phyloP scores from a whole-genome alignment of 192 early-diverging fungal species.

The Entomortierella lignicola region DNA sequence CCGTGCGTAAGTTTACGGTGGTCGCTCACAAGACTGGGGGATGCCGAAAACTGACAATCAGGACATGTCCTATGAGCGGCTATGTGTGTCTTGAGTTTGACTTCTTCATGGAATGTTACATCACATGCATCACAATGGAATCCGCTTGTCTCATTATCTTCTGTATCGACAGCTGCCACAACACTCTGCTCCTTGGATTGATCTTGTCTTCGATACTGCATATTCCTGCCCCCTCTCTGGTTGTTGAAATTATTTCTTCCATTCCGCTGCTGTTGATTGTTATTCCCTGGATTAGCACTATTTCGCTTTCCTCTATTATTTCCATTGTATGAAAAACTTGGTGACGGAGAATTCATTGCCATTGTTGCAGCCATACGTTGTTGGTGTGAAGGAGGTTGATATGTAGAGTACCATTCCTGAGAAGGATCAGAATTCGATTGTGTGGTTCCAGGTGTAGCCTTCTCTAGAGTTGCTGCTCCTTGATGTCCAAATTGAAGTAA shows the following conservation, averaged over 20 bases:
- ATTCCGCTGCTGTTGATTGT: conserved; percentile 10
- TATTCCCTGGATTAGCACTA: background rate
- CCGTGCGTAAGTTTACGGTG: conserved; percentile 39
- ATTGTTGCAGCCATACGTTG: conserved; percentile 33
- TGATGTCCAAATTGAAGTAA: conserved; percentile 17
- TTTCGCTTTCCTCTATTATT: conserved; percentile 9
- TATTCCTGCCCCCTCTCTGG: background rate
- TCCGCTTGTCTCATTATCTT: conserved; percentile 1
- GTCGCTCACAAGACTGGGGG: conserved; percentile 44
- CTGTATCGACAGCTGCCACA: background rate
- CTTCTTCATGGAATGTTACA: conserved; percentile 45
- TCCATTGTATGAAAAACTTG: background rate
- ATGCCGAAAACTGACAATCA: conserved; percentile 36
- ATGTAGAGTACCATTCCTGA: conserved; percentile 38
- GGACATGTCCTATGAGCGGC: conserved; percentile 42
- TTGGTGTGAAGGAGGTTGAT: conserved; percentile 15
- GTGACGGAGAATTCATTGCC: conserved; percentile 2
- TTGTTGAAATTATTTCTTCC: conserved; percentile 10
- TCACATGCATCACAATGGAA: conserved; percentile 49
- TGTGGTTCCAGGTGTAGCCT: background rate
- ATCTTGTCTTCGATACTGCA: conserved; percentile 1
- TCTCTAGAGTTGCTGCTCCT: background rate
- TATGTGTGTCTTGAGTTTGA: conserved; percentile 30
- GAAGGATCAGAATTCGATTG: background rate
- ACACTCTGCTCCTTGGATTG: conserved; percentile 11